These are phyloP conservation scores for Diaporthe amygdali DNA, from an alignment of 2,329 filamentous ascomycete species.

Conservation along the genomic window DNA sequence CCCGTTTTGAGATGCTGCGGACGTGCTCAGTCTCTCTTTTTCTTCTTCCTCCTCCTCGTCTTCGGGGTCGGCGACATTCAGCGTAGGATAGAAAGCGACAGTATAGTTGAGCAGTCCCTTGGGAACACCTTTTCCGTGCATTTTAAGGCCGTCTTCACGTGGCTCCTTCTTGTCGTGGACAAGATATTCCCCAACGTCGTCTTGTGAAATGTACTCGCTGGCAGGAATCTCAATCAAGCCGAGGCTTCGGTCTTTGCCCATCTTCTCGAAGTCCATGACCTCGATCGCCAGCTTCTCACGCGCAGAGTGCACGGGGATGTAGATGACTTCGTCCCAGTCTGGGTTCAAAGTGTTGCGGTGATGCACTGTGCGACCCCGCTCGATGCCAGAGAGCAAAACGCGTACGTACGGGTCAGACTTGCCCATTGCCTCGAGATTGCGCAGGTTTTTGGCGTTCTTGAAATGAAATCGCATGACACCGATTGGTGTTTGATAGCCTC, in stretches of 20 bases:
- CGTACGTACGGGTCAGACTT: slow-evolving; percentile 96
- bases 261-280: slow-evolving; percentile 94
- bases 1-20: slow-evolving; percentile 23
- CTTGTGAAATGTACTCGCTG: slow-evolving; percentile 79
- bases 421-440: slow-evolving; percentile 92
- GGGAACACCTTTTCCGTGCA: slow-evolving; percentile 73
- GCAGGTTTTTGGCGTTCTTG: slow-evolving; percentile 78
- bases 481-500: slow-evolving; percentile 90
- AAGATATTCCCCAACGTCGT: slow-evolving; percentile 80
- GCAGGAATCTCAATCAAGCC: slow-evolving; percentile 80
- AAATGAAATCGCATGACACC: slow-evolving; percentile 96
- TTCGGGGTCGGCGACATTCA: slow-evolving; percentile 88
- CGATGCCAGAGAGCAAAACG: slow-evolving; percentile 86
- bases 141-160: slow-evolving; percentile 70
- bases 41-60: slow-evolving; percentile 69
- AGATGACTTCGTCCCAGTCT: slow-evolving; percentile 94
- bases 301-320: slow-evolving; percentile 84
- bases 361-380: slow-evolving; percentile 91
- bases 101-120: slow-evolving; percentile 87
- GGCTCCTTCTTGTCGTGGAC: slow-evolving; percentile 77
- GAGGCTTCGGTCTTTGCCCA: slow-evolving; percentile 88
- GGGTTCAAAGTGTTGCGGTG: slow-evolving; percentile 96
- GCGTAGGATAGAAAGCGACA: slow-evolving; percentile 85
- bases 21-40: slow-evolving; percentile 37
- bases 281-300: slow-evolving; percentile 87